Base-by-base conservation (phyloP, 2,329 filamentous ascomycete genomes). In the Trichoderma citrinoviride region DNA sequence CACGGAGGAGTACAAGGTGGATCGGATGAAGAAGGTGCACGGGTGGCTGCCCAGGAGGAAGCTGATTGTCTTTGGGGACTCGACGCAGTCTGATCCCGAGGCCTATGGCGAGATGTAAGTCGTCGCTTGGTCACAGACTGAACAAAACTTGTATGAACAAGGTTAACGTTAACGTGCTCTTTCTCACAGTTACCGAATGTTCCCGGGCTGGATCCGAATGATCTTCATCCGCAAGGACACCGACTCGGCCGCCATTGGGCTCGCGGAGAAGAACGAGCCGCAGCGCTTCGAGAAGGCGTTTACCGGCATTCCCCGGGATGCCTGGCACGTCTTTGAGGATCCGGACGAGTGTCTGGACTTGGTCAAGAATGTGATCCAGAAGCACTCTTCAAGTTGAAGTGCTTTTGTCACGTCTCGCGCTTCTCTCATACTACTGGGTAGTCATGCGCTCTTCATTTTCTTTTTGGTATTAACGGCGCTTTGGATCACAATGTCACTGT, bases 71-170 rank as follows among this genome's bases (percentile, higher is more conserved):
- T 88, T 98, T 68, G 94, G 94, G 0, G 94, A 98, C 77, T 94
- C 90, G 44, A 97, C 93, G 0, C 94, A 97, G 77, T 90, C 87
- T 27, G 94, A 98, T 71, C 93, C 94, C 0, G 94, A 98, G 75
- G 87, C 91, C 0, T 98, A 97, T 73, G 93, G 89, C 29, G 88
- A 93, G 70, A 87, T 92, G 77, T 93, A 83, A 76, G 82, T 76
- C 29, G 8, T n/a, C 2, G 8, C 4, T 33, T 8, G 29, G 2
- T 10, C n/a, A n/a, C n/a, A n/a, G n/a, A n/a, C n/a, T n/a, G n/a
- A n/a, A n/a, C n/a, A n/a, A n/a, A n/a, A n/a, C n/a, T n/a, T 29
- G 14, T 65, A 29, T 44, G 40, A 49, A 47, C n/a, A 10, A 4
- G 3, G 3, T 44, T 2, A 47, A 47, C n/a, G 33, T 37, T 55